Conservation (phyloP, 2,329 filamentous ascomycete genomes). For the Fusarium sp. region DNA sequence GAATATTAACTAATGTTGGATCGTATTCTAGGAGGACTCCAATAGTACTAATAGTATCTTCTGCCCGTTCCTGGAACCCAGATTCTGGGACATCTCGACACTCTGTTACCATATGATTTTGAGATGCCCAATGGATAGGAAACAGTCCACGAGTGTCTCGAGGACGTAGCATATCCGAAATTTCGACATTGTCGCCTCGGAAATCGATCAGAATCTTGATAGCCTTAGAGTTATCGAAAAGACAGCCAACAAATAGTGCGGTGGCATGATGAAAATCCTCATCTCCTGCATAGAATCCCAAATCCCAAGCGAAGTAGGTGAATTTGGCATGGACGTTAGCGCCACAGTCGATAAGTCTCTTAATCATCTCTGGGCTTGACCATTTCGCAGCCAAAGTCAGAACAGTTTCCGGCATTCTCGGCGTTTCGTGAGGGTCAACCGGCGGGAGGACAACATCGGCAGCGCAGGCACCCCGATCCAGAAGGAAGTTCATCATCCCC, state of each 20-base stretch:
- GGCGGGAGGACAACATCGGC: neutral
- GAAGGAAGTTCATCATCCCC: neutral
- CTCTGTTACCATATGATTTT: accelerated
- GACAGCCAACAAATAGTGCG: no score
- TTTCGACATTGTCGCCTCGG: neutral
- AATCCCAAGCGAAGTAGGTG: no score
- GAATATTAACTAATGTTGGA: neutral
- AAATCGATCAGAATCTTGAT: neutral
- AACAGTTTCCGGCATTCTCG: neutral
- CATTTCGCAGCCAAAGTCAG: neutral
- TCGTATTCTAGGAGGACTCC: neutral
- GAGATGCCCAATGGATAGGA: neutral
- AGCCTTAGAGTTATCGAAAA: neutral
- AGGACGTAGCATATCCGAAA: accelerated
- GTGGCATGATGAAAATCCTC: no score
- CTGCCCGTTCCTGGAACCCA: no score
- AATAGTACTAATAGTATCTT: neutral
- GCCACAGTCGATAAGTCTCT: no score
- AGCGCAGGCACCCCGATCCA: neutral
- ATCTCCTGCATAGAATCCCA: no score
- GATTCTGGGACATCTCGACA: neutral
- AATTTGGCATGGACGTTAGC: no score
- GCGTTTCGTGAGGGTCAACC: accelerated
- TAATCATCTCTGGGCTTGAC: no score
- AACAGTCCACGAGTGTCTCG: neutral